Evolutionary conservation across 768 basidiomycete species (phyloP).

Genomic region (Rossbeevera mucosa): DNA sequence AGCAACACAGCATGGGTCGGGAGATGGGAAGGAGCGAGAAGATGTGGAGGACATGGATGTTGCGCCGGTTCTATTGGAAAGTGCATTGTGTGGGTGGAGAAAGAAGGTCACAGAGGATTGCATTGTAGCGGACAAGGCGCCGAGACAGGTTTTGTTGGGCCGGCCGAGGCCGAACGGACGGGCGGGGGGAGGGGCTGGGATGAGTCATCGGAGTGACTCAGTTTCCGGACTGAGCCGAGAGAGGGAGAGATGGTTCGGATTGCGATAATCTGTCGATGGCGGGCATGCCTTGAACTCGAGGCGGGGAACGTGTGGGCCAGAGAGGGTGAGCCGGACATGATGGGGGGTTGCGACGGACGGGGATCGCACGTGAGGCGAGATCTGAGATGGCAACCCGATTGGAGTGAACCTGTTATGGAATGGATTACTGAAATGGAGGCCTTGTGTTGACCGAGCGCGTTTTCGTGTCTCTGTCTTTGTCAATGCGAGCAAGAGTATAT

Average conservation of each 20-base stretch:
- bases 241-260: conserved; percentile 14
- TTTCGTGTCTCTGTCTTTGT: conserved; percentile 29
- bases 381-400: conserved; percentile 29
- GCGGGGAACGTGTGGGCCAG: conserved; percentile 27
- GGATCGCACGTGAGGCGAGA: conserved; percentile 25
- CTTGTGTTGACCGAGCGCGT: conserved; percentile 22
- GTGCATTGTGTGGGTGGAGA: conserved; percentile 4
- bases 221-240: background rate
- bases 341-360: conserved; percentile 1
- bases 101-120: no score
- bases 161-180: conserved; percentile 5
- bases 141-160: conserved; percentile 13
- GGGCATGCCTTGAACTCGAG: conserved; percentile 28
- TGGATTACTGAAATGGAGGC: conserved; percentile 29
- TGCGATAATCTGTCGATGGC: conserved; percentile 27
- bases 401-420: conserved; percentile 19
- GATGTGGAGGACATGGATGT: background rate
- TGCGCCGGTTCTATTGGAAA: background rate
- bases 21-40: conserved; percentile 10
- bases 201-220: conserved; percentile 14
- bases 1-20: conserved; percentile 17
- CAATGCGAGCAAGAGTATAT: conserved; percentile 24
- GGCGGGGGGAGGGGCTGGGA: background rate
- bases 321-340: conserved; percentile 11
- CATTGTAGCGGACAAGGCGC: conserved; percentile 6